Percentiles rank a stretch among this genome's conserved stretches.
Conservation (phyloP, 2,329 filamentous ascomycete genomes). For the Metarhizium anisopliae region DNA sequence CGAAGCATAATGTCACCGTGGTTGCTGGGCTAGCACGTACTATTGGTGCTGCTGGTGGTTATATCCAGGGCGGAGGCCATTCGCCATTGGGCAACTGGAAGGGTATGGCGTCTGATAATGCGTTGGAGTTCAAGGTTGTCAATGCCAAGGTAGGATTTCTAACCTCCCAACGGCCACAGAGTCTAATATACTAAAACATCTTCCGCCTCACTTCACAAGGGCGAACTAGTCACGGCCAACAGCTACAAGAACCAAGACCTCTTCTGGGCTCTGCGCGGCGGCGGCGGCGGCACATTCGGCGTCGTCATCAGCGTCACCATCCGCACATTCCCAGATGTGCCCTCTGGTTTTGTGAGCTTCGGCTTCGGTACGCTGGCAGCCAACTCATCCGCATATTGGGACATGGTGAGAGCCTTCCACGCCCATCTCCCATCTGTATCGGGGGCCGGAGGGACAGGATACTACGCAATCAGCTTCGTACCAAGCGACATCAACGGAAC, state of each 20-base stretch:
- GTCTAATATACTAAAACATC: background rate
- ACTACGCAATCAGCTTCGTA: constrained; percentile 22
- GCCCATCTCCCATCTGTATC: constrained; percentile 23
- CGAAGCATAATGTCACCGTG: constrained; percentile 13
- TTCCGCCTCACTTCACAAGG: constrained; percentile 6
- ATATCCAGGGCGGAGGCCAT: constrained; percentile 24
- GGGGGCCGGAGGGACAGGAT: constrained; percentile 26
- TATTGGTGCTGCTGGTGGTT: constrained; percentile 20
- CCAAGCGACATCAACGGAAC: constrained; percentile 5
- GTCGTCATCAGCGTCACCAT: constrained; percentile 33
- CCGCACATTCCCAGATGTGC: constrained; percentile 28
- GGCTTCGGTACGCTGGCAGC: constrained; percentile 17
- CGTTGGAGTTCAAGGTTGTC: constrained; percentile 23
- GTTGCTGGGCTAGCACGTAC: constrained; percentile 19
- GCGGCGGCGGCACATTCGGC: constrained; percentile 34
- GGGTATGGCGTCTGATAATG: constrained; percentile 26
- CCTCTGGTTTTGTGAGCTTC: constrained; percentile 19
- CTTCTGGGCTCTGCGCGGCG: constrained; percentile 37
- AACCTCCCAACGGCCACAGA: background rate
- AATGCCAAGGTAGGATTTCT: constrained; percentile 21
- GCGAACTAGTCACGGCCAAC: constrained; percentile 21
- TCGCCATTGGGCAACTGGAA: constrained; percentile 20
- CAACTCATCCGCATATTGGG: constrained; percentile 22
- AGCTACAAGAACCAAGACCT: constrained; percentile 28
- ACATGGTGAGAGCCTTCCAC: constrained; percentile 18